A percentile compares a stretch with the other conserved stretches of the same genome.
phyloP scores from a whole-genome alignment of 345 rosid species.

The Isatis tinctoria region DNA sequence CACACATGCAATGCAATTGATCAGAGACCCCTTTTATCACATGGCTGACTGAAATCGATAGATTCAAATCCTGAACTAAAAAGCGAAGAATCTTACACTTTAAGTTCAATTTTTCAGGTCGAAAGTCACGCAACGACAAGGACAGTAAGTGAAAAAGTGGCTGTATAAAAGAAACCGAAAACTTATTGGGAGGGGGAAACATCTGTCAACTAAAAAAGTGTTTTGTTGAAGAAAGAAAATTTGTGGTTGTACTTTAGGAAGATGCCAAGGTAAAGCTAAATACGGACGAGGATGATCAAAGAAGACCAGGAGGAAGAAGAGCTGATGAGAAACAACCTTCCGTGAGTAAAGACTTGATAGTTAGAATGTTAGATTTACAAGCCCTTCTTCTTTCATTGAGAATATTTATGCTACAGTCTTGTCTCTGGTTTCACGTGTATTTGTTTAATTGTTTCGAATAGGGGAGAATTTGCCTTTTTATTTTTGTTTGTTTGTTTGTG shows the following conservation, averaged over 20 bases:
- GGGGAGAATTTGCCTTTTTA: not conserved
- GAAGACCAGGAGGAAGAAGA: not conserved
- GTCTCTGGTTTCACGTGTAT: slow-evolving; percentile 21
- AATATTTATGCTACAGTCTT: slow-evolving; percentile 11
- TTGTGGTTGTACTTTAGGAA: slow-evolving; percentile 30
- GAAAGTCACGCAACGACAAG: slow-evolving; percentile 10
- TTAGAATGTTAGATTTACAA: not conserved
- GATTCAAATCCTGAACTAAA: not conserved
- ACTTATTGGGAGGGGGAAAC: slow-evolving; percentile 18
- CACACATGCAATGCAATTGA: not conserved
- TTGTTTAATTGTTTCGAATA: not conserved
- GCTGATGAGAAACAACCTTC: slow-evolving; percentile 15
- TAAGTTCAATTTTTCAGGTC: slow-evolving; percentile 7
- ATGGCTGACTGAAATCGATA: not conserved
- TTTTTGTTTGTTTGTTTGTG: not conserved
- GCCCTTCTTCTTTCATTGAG: slow-evolving; percentile 20
- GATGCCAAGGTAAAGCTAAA: slow-evolving; percentile 8
- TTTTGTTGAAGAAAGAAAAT: slow-evolving; percentile 26
- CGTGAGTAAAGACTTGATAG: not conserved
- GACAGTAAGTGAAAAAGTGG: slow-evolving; percentile 33
- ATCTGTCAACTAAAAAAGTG: not conserved
- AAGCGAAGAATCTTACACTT: not conserved
- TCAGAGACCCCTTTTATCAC: not conserved
- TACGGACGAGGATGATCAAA: not conserved
- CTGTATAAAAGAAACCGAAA: slow-evolving; percentile 24